A percentile compares a stretch with the other conserved stretches of the same genome.
Evolutionary conservation across 78 protist species (phyloP).

Genomic region (Dictyostelium intermedium): DNA sequence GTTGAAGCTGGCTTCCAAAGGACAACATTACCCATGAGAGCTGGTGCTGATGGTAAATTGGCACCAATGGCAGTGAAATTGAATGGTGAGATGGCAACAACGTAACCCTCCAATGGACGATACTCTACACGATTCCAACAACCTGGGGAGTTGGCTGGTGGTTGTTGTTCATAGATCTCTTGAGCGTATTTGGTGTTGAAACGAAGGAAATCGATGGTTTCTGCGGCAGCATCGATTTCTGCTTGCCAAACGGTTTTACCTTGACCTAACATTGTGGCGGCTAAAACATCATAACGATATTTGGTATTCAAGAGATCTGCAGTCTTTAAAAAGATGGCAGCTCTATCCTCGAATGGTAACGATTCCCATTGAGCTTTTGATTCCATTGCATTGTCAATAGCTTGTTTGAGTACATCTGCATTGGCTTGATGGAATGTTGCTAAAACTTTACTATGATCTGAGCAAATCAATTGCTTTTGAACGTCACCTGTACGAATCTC

Average conservation of each 20-base stretch:
- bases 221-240: slow-evolving; percentile 96
- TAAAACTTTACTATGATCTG: slow-evolving; percentile 64
- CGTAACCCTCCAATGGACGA: slow-evolving; percentile 96
- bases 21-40: slow-evolving; percentile 95
- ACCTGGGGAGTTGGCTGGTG: slow-evolving; percentile 77
- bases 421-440: slow-evolving; percentile 76
- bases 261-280: slow-evolving; percentile 89
- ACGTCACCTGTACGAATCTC: slow-evolving; percentile 78
- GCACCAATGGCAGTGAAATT: slow-evolving; percentile 97
- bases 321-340: slow-evolving; percentile 91
- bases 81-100: slow-evolving; percentile 95
- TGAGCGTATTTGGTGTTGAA: slow-evolving; percentile 89
- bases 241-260: slow-evolving; percentile 95
- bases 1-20: slow-evolving; percentile 96
- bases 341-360: slow-evolving; percentile 85
- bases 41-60: slow-evolving; percentile 94
- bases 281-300: slow-evolving; percentile 83
- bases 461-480: slow-evolving; percentile 66
- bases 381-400: slow-evolving; percentile 74
- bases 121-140: slow-evolving; percentile 93
- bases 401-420: slow-evolving; percentile 59
- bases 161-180: slow-evolving; percentile 91
- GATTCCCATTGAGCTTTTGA: slow-evolving; percentile 89
- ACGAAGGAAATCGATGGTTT: slow-evolving; percentile 92
- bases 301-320: slow-evolving; percentile 91